Base-by-base conservation (phyloP, 139 green algal species). In the Haematococcus sp. region DNA sequence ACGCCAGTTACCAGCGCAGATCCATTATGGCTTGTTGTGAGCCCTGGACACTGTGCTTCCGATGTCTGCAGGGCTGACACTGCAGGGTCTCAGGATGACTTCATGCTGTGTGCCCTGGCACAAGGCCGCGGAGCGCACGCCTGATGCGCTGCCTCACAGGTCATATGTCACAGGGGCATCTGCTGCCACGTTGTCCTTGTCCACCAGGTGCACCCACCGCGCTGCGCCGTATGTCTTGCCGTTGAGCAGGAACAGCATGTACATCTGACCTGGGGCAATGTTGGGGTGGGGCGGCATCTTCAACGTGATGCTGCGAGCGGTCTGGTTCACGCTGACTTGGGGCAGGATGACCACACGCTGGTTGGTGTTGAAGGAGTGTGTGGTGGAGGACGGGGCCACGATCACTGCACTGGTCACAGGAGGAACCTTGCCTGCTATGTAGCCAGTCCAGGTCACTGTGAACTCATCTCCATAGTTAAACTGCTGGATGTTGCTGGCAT, bases 351-450 rank as follows among this genome's bases (percentile, higher is more conserved):
- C 69, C 3, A 73, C 79, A 30, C 79, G 79, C 64, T 84, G 79
- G 63, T 84, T 81, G 40, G 71, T 81, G 70, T 84, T 84, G 34
- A 68, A 81, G 0, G 60, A 76, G 74, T 84, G 79, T 0, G 79
- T 84, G 23, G 55, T 77, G 35, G 61, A 74, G 19, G 31, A 63
- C 16, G 79, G 79, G 40, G 79, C 74, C 32, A 84, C 73, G 0
- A 84, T 60, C 56, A 76, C 65, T 23, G 65, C 74, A 23, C 15
- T 32, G 3, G 73, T 78, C 3, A 72, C 71, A 25, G n/a, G 20
- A 13, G 28, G 20, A 7, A 49, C 23, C 52, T 25, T 34, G 58
- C 9, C 19, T 11, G 25, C 4, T 19, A 35, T 33, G 20, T 40
- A 19, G 25, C 20, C 25, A 17, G 25, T 23, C 58, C 58, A 65